Evolutionary conservation across 2,329 filamentous ascomycete genomes (phyloP).

Genomic region (Zelopaecilomyces penicillatus): DNA sequence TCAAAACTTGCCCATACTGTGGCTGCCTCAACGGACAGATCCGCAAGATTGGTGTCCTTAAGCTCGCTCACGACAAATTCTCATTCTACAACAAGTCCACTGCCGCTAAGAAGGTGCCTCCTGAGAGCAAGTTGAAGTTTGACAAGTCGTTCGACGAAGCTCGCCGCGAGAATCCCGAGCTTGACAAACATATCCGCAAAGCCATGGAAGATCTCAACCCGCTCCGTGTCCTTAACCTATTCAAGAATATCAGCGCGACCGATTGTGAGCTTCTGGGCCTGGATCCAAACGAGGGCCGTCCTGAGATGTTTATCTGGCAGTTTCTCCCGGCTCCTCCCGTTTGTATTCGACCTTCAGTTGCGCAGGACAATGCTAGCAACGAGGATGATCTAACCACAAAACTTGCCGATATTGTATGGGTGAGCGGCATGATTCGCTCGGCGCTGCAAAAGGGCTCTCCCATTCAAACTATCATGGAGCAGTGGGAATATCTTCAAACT

Average conservation of each 20-base stretch:
- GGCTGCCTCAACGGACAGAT: slow-evolving; percentile 80
- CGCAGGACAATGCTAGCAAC: slow-evolving; percentile 85
- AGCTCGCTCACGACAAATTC: slow-evolving; percentile 91
- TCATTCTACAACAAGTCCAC: slow-evolving; percentile 81
- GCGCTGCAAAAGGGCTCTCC: slow-evolving; percentile 76
- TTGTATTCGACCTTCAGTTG: slow-evolving; percentile 87
- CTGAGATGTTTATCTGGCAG: slow-evolving; percentile 97
- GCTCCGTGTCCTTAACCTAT: slow-evolving; percentile 78
- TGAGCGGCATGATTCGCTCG: slow-evolving; percentile 78
- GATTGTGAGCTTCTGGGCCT: slow-evolving; percentile 91
- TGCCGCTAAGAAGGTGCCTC: slow-evolving; percentile 73
- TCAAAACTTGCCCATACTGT: slow-evolving; percentile 74
- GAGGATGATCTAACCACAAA: slow-evolving; percentile 97
- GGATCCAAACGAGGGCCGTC: slow-evolving; percentile 75
- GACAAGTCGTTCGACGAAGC: slow-evolving; percentile 78
- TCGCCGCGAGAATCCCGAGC: slow-evolving; percentile 66
- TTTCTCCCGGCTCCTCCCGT: slow-evolving; percentile 90
- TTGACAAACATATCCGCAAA: slow-evolving; percentile 86
- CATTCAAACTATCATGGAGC: slow-evolving; percentile 87
- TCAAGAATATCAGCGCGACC: slow-evolving; percentile 73
- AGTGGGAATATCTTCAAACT: slow-evolving; percentile 94
- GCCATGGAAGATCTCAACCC: slow-evolving; percentile 93
- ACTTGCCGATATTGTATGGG: slow-evolving; percentile 90
- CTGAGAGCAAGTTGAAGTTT: slow-evolving; percentile 73
- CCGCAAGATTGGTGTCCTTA: slow-evolving; percentile 84